Evolutionary conservation across 139 green algal genomes (phyloP), one percentile per base, ranked within the genome.

Genomic region (Chlorella sp.): DNA sequence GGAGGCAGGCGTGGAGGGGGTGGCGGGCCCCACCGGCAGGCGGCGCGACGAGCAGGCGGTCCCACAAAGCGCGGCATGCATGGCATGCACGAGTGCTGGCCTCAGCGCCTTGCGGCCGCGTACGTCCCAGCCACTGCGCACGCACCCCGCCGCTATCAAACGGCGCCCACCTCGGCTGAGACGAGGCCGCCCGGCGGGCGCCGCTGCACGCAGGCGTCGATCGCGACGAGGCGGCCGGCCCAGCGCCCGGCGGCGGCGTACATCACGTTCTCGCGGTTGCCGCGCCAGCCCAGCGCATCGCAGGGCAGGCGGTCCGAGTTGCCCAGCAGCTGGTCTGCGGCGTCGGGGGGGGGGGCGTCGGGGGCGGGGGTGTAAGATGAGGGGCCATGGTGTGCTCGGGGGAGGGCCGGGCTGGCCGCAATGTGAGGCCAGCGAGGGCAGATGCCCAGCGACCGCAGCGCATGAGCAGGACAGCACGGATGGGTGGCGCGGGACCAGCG

Each of bases 291-390:
- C 56, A 97, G 87, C 8, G 83, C 83, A 25, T 77, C 45, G 79
- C 86, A 93, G 12, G 86, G 90, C 74, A 97, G 80, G 19, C 92
- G 76, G 84, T 97, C 92, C 1, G 91, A 66, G 76, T 97, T 96
- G 67, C 92, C 90, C 79, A 93, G 77, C 68, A 92, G 67, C 84
- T 90, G 89, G 77, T 97, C 92, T n/a, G n/a, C n/a, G n/a, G n/a
- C n/a, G n/a, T n/a, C n/a, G n/a, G n/a, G n/a, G n/a, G n/a, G n/a
- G n/a, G n/a, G n/a, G n/a, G n/a, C n/a, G n/a, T n/a, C n/a, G n/a
- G n/a, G n/a, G n/a, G n/a, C n/a, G n/a, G n/a, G n/a, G n/a, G n/a
- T n/a, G n/a, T n/a, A n/a, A n/a, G n/a, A n/a, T n/a, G n/a, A n/a
- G n/a, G n/a, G n/a, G n/a, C n/a, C n/a, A n/a, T n/a, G n/a, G n/a